phyloP scores from a whole-genome alignment of 202 grass and related monocot genomes.

The Schoenoplectus tabernaemontani region DNA sequence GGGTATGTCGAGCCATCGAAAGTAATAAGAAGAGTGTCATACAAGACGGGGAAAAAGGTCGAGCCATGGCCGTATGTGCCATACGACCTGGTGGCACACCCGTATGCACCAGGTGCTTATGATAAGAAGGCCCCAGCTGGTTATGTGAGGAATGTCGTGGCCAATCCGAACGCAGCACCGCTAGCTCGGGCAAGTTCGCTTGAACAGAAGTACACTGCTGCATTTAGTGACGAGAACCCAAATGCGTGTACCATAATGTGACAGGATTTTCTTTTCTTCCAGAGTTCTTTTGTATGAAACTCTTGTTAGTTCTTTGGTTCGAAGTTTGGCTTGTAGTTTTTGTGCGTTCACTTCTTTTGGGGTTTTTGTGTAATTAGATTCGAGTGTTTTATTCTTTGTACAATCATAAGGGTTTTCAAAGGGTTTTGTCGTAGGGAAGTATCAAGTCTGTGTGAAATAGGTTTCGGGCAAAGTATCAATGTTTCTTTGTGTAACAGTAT shows the following conservation, averaged over 20 bases:
- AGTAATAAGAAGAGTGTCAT: constrained; percentile 27
- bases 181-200: constrained; percentile 32
- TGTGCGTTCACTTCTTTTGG: no score
- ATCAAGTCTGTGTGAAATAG: no score
- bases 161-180: constrained; percentile 23
- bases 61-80: constrained; percentile 44
- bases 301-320: background rate
- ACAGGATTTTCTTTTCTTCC: background rate
- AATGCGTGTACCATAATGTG: constrained; percentile 35
- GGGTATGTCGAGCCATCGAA: constrained; percentile 33
- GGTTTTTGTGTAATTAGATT: no score
- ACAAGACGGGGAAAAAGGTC: constrained; percentile 41
- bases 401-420: no score
- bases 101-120: constrained; percentile 37
- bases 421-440: no score
- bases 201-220: constrained; percentile 28
- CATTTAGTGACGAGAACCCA: constrained; percentile 46
- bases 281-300: no score
- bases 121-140: constrained; percentile 45
- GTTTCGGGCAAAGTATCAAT: no score
- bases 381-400: no score
- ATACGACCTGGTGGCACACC: constrained; percentile 28
- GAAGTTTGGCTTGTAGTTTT: no score
- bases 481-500: no score
- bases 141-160: constrained; percentile 32